phyloP scores from a whole-genome alignment of 2,329 filamentous ascomycete species.

The Fusarium avenaceum region DNA sequence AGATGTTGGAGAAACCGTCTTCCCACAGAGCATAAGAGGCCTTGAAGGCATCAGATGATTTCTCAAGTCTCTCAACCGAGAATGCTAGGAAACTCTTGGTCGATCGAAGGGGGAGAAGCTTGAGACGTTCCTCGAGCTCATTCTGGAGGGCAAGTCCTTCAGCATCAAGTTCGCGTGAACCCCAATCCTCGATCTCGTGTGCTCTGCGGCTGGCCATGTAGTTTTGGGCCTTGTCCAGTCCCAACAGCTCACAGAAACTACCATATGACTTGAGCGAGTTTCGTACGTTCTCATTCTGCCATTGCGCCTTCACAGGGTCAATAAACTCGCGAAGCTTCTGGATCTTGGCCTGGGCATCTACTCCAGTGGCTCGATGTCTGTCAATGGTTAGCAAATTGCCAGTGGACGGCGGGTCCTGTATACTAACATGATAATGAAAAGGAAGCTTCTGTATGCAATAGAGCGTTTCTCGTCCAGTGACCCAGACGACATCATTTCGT shows the following conservation, averaged over 20 bases:
- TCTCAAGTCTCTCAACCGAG: conserved; percentile 89
- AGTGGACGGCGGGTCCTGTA: background rate
- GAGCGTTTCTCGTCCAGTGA: conserved; percentile 84
- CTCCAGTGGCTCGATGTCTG: conserved; percentile 82
- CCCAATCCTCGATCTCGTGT: conserved; percentile 86
- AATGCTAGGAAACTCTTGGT: conserved; percentile 95
- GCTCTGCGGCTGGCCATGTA: conserved; percentile 83
- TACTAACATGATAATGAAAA: conserved; percentile 88
- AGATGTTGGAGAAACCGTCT: conserved; percentile 81
- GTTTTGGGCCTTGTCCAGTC: conserved; percentile 81
- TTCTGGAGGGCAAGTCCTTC: conserved; percentile 84
- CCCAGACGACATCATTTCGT: conserved; percentile 80
- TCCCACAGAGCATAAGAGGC: conserved; percentile 87
- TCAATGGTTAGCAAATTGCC: conserved; percentile 14
- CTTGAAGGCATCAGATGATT: conserved; percentile 77
- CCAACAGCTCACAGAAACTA: conserved; percentile 84
- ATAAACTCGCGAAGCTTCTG: conserved; percentile 82
- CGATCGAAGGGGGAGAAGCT: conserved; percentile 82
- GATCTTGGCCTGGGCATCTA: conserved; percentile 79
- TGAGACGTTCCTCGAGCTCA: conserved; percentile 81
- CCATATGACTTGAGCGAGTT: conserved; percentile 79
- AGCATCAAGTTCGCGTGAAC: conserved; percentile 78
- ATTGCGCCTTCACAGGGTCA: conserved; percentile 83
- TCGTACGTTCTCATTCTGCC: conserved; percentile 79
- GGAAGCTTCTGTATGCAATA: conserved; percentile 87